Base-by-base conservation (phyloP, 2,329 filamentous ascomycete genomes). In the Ramichloridium luteum region DNA sequence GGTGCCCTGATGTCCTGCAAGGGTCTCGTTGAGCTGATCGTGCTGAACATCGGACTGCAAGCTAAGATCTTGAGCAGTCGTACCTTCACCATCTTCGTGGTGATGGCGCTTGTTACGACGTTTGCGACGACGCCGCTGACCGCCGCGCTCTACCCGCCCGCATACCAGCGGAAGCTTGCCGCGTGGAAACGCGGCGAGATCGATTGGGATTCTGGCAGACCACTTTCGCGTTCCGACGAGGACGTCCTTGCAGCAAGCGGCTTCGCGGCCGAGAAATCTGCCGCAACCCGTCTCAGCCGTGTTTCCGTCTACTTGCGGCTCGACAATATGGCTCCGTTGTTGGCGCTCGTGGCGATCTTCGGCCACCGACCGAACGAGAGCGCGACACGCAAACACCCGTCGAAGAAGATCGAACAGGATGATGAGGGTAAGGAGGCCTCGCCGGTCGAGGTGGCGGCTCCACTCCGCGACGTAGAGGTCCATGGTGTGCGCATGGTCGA, bases 1-100 rank as follows among this genome's bases (percentile, higher is more conserved):
- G 88, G 88, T 10, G 74, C 78, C 11, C 60, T 94, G 47, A 96
- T 96, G 88, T 93, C 83, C 58, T 96, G 88, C 58, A 96, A 96
- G 57, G 88, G 88, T 48, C 66, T 96, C 6, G 86, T 94, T 1
- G 86, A 94, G 55, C 63, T 96, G 31, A 94, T 96, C 54, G 86
- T 94, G n/a, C 56, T 93, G 56, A 80, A 81, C 48, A 84, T 96
- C 45, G 84, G 85, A 27, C 66, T 86, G 2, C 77, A 88, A 60
- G 84, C 85, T 13, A 74, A 73, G 20, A 92, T 93, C 38, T 64
- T 93, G 12, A 86, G 80, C 36, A 69, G 68, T 0, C 67, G 80
- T 11, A 92, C 84, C 0, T 93, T 93, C 48, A 93, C 85, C 31
- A 92, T 93, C 33, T 93, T 93, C 45, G 84, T 93, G 13, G 80